phyloP scores from a whole-genome alignment of 1,139 yeast genomes.

The Yamadazyma siamensis region DNA sequence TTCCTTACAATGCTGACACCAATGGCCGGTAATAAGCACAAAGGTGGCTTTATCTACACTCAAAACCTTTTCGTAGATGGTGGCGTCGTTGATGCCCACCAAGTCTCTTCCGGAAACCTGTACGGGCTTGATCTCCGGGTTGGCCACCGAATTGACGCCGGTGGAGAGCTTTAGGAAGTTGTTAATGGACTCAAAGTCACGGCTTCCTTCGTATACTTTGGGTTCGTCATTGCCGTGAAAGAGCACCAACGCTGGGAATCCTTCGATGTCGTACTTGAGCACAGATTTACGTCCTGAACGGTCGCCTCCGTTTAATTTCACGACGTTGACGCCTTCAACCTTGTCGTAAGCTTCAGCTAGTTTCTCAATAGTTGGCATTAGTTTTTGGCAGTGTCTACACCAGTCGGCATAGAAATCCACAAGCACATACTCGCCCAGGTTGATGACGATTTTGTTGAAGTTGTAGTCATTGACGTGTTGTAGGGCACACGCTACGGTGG shows the following conservation, averaged over 20 bases:
- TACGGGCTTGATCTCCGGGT: conserved; percentile 14
- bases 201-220: conserved; percentile 44
- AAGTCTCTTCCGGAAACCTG: conserved; percentile 2
- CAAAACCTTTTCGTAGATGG: conserved; percentile 52
- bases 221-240: conserved; percentile 52
- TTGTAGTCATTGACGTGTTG: conserved; percentile 39
- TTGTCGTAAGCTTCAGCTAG: conserved; percentile 50
- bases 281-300: conserved; percentile 52
- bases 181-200: conserved; percentile 44
- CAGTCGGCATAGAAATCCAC: conserved; percentile 78
- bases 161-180: conserved; percentile 44
- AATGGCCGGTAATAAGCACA: conserved; percentile 71
- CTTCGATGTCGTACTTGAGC: conserved; percentile 52
- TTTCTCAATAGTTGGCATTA: conserved; percentile 63
- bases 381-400: conserved; percentile 75
- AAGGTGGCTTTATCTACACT: conserved; percentile 58
- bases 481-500: conserved; percentile 7
- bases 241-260: conserved; percentile 64
- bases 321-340: conserved; percentile 48
- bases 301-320: conserved; percentile 65
- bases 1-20: conserved; percentile 78
- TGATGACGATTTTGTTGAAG: conserved; percentile 52
- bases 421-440: conserved; percentile 59
- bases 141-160: conserved; percentile 16
- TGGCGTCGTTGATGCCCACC: conserved; percentile 33